Evolutionary conservation across 2,329 filamentous ascomycete genomes (phyloP).

Genomic region (Sphaerulina vaccinii): DNA sequence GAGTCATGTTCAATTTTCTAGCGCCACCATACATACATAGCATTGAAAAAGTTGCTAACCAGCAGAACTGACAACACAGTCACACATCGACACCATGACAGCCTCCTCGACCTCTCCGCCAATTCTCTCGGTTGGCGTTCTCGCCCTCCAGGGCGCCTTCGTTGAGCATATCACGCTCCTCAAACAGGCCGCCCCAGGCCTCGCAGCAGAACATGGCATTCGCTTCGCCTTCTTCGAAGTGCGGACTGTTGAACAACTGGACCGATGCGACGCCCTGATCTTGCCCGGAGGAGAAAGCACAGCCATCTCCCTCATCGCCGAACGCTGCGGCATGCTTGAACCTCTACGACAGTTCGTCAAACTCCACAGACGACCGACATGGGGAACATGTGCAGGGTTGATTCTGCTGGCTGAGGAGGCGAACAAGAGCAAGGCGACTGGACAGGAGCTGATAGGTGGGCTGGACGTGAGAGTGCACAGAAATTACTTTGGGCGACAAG

Average conservation of each 20-base stretch:
- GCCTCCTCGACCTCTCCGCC: background rate
- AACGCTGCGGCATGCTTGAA: conserved; percentile 75
- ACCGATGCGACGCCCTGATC: conserved; percentile 75
- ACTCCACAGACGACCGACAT: conserved; percentile 76
- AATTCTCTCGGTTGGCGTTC: conserved; percentile 57
- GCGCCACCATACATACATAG: too few relatives aligned
- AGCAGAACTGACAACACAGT: background rate
- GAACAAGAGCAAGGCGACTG: conserved; percentile 83
- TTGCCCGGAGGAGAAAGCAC: conserved; percentile 95
- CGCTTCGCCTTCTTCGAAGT: conserved; percentile 71
- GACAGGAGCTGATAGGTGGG: conserved; percentile 90
- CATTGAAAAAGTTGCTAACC: background rate
- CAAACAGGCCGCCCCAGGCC: conserved; percentile 53
- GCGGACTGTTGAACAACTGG: conserved; percentile 69
- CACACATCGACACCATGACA: conserved; percentile 6
- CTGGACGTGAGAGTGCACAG: conserved; percentile 86
- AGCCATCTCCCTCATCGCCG: conserved; percentile 84
- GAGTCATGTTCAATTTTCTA: too few relatives aligned
- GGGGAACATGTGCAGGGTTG: conserved; percentile 94
- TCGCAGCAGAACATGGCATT: conserved; percentile 7
- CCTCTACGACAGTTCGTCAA: conserved; percentile 89
- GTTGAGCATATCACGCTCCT: conserved; percentile 81
- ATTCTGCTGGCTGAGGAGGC: conserved; percentile 87
- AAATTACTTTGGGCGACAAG: conserved; percentile 93
- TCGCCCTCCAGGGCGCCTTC: conserved; percentile 89